These are phyloP conservation scores for Lunasporangiospora selenospora DNA, from an alignment of 192 early-diverging fungal genomes.

Conservation along the genomic window DNA sequence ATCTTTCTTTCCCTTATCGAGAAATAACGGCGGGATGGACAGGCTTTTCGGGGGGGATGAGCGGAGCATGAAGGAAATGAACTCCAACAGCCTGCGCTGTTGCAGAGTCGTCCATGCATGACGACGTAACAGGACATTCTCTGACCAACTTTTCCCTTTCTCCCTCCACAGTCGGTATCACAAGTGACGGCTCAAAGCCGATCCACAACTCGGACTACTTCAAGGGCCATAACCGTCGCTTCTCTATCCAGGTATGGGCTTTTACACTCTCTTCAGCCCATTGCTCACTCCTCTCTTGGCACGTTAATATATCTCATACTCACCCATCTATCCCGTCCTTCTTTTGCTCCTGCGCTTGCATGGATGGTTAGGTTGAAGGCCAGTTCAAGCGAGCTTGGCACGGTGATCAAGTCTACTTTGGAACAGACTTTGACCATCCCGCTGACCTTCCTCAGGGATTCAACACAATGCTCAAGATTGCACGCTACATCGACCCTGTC, in stretches of 20 bases:
- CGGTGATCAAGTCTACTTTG: constrained; percentile 43
- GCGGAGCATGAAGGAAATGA: no score
- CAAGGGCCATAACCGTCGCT: constrained; percentile 44
- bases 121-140: no score
- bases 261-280: no score
- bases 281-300: no score
- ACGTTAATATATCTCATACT: background rate
- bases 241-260: constrained; percentile 43
- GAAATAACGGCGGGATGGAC: no score
- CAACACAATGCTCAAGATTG: constrained; percentile 37
- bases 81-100: no score
- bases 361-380: constrained; percentile 40
- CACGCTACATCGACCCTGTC: constrained; percentile 44
- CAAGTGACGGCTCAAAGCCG: constrained; percentile 40
- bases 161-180: constrained; percentile 42
- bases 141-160: no score
- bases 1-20: background rate
- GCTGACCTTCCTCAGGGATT: constrained; percentile 36
- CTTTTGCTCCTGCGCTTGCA: no score
- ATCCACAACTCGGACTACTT: constrained; percentile 41
- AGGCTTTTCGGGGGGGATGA: no score
- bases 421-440: constrained; percentile 42
- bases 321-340: no score
- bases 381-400: constrained; percentile 39
- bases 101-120: no score